phyloP scores from a whole-genome alignment of 2,329 filamentous ascomycete species.

The Huntiella bhutanensis region DNA sequence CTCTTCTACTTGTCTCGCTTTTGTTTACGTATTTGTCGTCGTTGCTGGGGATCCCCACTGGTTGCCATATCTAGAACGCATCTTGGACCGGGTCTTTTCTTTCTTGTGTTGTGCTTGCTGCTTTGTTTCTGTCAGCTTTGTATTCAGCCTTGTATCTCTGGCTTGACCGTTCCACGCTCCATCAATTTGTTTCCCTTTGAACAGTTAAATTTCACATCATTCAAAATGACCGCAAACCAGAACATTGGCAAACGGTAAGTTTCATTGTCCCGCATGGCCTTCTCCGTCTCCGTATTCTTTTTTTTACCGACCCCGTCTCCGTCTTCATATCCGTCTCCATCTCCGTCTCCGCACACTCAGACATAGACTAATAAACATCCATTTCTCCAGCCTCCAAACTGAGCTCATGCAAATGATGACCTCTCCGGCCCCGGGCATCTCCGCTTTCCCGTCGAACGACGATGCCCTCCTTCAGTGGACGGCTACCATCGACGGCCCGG shows the following conservation, averaged over 20 bases:
- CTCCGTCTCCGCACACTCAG: conserved; percentile 3
- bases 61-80: too few species aligned
- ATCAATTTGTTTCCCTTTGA: background rate
- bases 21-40: too few species aligned
- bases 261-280: background rate
- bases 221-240: conserved; percentile 2
- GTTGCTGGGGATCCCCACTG: too few species aligned
- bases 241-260: conserved; percentile 53
- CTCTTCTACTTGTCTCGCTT: too few species aligned
- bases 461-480: conserved; percentile 86
- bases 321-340: conserved; percentile 4
- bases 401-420: conserved; percentile 99
- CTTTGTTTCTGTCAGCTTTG: too few species aligned
- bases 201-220: background rate
- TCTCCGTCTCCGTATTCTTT: background rate
- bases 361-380: background rate
- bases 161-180: background rate
- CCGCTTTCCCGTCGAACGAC: conserved; percentile 79
- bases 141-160: too few species aligned
- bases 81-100: too few species aligned
- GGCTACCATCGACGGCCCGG: conserved; percentile 80
- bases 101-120: too few species aligned
- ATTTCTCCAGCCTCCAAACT: conserved; percentile 55
- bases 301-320: conserved; percentile 4
- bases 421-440: conserved; percentile 78